Evolutionary conservation across 352 stramenopile genomes (phyloP).

Genomic region (Globisporangium alternatum): DNA sequence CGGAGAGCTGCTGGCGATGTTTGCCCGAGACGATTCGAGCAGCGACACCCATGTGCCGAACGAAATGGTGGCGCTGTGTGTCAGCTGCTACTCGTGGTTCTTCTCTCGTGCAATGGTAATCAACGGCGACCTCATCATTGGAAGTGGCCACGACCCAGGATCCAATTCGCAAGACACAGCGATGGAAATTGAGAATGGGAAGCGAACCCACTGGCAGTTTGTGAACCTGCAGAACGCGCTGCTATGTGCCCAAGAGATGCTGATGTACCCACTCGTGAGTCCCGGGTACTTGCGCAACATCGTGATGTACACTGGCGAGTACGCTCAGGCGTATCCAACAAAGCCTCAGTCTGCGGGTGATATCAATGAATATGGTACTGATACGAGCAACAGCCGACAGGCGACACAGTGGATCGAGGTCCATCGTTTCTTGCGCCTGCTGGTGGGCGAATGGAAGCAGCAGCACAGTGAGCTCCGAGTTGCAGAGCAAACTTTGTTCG

Average conservation of each 20-base stretch:
- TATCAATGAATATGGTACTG: background rate
- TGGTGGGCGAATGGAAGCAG: constrained; percentile 73
- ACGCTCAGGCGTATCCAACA: constrained; percentile 28
- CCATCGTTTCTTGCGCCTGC: constrained; percentile 56
- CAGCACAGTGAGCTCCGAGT: constrained; percentile 52
- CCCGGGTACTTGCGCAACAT: constrained; percentile 58
- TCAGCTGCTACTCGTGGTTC: constrained; percentile 54
- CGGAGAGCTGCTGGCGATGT: constrained; percentile 58
- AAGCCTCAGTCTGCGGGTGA: constrained; percentile 5
- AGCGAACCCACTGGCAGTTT: constrained; percentile 60
- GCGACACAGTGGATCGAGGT: constrained; percentile 51
- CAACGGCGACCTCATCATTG: constrained; percentile 30
- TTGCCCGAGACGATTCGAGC: constrained; percentile 18
- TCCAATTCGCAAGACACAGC: background rate
- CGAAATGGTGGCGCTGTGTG: constrained; percentile 54
- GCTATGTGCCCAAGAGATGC: constrained; percentile 64
- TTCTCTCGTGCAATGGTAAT: constrained; percentile 63
- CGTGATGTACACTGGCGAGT: constrained; percentile 48
- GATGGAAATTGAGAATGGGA: constrained; percentile 16
- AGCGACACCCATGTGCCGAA: constrained; percentile 34
- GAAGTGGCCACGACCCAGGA: constrained; percentile 1
- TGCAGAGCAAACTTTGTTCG: constrained; percentile 50
- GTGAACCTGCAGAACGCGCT: constrained; percentile 46
- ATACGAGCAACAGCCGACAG: background rate
- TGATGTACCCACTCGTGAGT: constrained; percentile 68